Base-by-base conservation (phyloP, 805 yeast genomes). In the Cephaloascus albidus region DNA sequence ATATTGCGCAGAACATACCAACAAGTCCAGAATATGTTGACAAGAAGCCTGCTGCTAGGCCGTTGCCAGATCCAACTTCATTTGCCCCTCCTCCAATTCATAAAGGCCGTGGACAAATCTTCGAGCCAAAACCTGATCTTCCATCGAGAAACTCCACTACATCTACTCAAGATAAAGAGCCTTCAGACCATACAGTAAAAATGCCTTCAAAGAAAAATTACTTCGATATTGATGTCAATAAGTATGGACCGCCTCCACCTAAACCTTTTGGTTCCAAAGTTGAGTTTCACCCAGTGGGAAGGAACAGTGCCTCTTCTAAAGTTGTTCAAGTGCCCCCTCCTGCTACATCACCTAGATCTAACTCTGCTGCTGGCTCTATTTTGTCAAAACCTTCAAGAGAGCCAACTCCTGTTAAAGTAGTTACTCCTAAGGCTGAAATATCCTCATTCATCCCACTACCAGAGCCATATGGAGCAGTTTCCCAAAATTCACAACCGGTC, bases 71-170 rank as follows among this genome's bases (percentile, higher is more conserved):
- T 39, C 57, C 65, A 3, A 45, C 56, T 4, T 44, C 54, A 30
- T 62, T 68, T 46, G 61, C 68, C 0, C 69, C 72, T 4, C 72
- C 72, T 3, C 70, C 70, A 2, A 43, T 62, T 8, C 71, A 58
- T 40, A 57, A 45, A 41, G 55, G 49, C 17, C 45, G 65, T 27
- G 61, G 53, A 15, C 27, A 38, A 18, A 16, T 43, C 3, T 31
- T 15, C 27, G 32, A 40, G 8, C 18, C 38, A 14, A 33, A 10
- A 10, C 30, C 38, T 4, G 17, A 10, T 8, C 5, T 17, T 8
- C 23, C 36, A 14, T 8, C 17, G 4, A 12, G 36, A 33, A 5
- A 5, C 12, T 8, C 6, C 28, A 23, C 28, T 8, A n/a, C n/a
- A n/a, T n/a, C n/a, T n/a, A n/a, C n/a, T n/a, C n/a, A n/a, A n/a